phyloP scores from a whole-genome alignment of 192 early-diverging fungal genomes.

The Phycomyces blakesleeanus region DNA sequence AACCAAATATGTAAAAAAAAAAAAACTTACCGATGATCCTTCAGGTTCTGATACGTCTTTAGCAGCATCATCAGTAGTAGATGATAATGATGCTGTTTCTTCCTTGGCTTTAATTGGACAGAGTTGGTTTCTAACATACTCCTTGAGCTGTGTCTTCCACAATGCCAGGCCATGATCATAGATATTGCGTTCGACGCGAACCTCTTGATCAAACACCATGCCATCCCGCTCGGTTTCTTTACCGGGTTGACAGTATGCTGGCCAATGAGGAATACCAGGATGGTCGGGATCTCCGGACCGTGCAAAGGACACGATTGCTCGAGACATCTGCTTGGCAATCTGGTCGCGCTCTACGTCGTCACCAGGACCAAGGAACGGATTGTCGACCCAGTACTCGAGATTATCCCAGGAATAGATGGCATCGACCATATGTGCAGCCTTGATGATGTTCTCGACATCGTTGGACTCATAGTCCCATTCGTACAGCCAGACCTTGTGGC shows the following conservation, averaged over 20 bases:
- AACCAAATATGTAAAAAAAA: too few relatives aligned
- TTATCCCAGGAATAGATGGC: slow-evolving; percentile 26
- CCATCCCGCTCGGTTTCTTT: slow-evolving; percentile 7
- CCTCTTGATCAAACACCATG: slow-evolving; percentile 20
- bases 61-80: too few relatives aligned
- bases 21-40: too few relatives aligned
- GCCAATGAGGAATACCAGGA: slow-evolving; percentile 27
- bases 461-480: slow-evolving; percentile 31
- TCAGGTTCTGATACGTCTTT: too few relatives aligned
- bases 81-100: too few relatives aligned
- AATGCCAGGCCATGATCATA: slow-evolving; percentile 14
- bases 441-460: slow-evolving; percentile 24
- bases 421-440: slow-evolving; percentile 28
- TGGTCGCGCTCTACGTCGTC: slow-evolving; percentile 32
- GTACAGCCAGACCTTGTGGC: slow-evolving; percentile 16
- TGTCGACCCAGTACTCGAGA: slow-evolving; percentile 17
- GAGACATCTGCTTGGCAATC: slow-evolving; percentile 34
- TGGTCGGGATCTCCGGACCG: slow-evolving; percentile 41
- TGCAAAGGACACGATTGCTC: slow-evolving; percentile 34
- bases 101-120: slow-evolving; percentile 12
- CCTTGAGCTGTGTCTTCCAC: slow-evolving; percentile 19
- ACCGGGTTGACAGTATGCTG: neutral
- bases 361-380: slow-evolving; percentile 27
- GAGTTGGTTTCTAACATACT: slow-evolving; percentile 17
- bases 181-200: slow-evolving; percentile 12